Evolutionary conservation across 345 rosid genomes (phyloP).

Genomic region (Alliaria petiolata): DNA sequence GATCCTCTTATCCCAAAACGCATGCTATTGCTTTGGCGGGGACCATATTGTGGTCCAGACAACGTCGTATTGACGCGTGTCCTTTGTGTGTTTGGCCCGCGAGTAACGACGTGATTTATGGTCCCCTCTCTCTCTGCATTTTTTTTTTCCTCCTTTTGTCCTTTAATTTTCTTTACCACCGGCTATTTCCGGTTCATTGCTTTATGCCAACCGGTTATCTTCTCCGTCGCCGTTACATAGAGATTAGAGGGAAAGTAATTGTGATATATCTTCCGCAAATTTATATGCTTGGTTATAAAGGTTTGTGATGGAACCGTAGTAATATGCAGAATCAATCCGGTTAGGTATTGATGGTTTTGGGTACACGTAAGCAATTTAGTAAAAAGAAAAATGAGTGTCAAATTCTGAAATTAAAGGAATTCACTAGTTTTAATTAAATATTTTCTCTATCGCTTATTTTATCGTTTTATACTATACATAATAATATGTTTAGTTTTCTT

Average conservation of each 20-base stretch:
- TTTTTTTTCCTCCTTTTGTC: not conserved
- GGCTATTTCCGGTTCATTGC: conserved; percentile 17
- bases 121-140: conserved; percentile 33
- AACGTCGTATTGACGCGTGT: conserved; percentile 42
- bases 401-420: not conserved
- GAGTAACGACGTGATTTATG: conserved; percentile 46
- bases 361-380: not conserved
- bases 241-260: not conserved
- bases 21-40: conserved; percentile 41
- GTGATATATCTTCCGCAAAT: not conserved
- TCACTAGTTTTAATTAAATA: not conserved
- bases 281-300: not conserved
- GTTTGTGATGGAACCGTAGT: not conserved
- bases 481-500: too few relatives aligned
- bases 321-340: not conserved
- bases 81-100: too few relatives aligned
- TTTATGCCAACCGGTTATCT: conserved; percentile 7
- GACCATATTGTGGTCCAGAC: conserved; percentile 61
- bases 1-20: conserved; percentile 40
- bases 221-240: not conserved
- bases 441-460: too few relatives aligned
- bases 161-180: not conserved
- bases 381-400: too few relatives aligned
- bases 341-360: not conserved
- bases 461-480: too few relatives aligned